Base-by-base conservation (phyloP, 2,329 filamentous ascomycete species). In the Epicoccum sorghinum region DNA sequence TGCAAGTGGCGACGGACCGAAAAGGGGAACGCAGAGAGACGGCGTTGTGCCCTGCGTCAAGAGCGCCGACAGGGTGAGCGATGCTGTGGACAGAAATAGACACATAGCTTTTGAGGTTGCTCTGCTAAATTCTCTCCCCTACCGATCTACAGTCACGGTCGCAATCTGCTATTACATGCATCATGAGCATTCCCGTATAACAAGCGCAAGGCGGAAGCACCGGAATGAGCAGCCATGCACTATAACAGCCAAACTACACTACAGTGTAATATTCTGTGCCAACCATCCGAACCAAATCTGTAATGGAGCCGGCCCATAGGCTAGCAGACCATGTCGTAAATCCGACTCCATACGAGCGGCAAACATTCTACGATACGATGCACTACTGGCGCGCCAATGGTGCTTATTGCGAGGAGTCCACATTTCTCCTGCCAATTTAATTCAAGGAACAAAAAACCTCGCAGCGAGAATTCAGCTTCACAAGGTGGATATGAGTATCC, bases 31-130 rank as follows among this genome's bases (percentile, higher is more conserved):
- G 13, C 37, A 50, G 24, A 41, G 37, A 42, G 51, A 44, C 47
- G 53, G 47, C 47, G 53, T 43, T 47, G 22, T 37, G n/a, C 37
- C 47, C 52, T 55, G 52, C 52, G 47, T 50, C 32, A 43, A 40
- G 46, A 27, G 36, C 7, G 36, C 40, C 52, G 46, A 46, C 13
- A 12, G 32, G 13, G 4, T 33, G 32, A 12, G 13, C 42, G 23
- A 45, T 18, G 22, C 18, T 13, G 22, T 13, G 18, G 30, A 36
- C 36, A 41, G 39, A 36, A 55, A 55, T 49, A 49, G 41, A 37
- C 18, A 1, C 32, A 46, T 42, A 46, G 41, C 46, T n/a, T 18
- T 42, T 18, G 6, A 46, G 40, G 45, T 40, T 45, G 36, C 46
- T 41, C 1, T 35, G 35, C 52, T 49, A 23, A 12, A 4, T 47